These are phyloP conservation scores for Pichia exigua DNA, from an alignment of 805 yeast genomes.

Conservation along the genomic window DNA sequence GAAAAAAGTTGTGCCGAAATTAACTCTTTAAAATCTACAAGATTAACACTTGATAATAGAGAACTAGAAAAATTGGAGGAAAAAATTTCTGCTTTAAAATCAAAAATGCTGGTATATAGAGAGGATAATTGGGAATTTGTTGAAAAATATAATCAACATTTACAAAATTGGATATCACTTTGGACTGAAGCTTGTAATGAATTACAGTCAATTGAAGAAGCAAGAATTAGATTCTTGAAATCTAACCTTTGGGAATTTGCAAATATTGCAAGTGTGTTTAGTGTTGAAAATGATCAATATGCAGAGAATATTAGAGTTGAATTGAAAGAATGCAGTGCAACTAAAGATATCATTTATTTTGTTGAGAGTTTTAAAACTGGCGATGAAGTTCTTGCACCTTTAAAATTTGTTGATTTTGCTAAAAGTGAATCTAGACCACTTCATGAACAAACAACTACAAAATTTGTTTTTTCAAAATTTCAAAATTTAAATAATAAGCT, in stretches of 20 bases:
- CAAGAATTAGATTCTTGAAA: constrained; percentile 61
- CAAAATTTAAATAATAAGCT: constrained; percentile 10
- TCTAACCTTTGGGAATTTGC: constrained; percentile 72
- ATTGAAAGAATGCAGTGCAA: constrained; percentile 61
- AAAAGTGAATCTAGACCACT: constrained; percentile 19
- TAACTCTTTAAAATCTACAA: constrained; percentile 52
- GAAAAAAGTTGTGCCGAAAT: constrained; percentile 51
- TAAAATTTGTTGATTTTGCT: constrained; percentile 55
- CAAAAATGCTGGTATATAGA: constrained; percentile 34
- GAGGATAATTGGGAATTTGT: constrained; percentile 53
- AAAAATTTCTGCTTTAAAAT: constrained; percentile 44
- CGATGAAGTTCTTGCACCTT: constrained; percentile 46
- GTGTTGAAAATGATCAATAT: constrained; percentile 71
- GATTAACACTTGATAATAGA: constrained; percentile 62
- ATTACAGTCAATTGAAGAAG: constrained; percentile 63
- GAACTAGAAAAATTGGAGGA: constrained; percentile 56
- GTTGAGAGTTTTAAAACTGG: constrained; percentile 58
- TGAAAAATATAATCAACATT: constrained; percentile 44
- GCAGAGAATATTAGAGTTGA: constrained; percentile 63
- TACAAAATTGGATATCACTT: constrained; percentile 60
- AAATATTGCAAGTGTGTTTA: constrained; percentile 63
- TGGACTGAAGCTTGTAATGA: constrained; percentile 61
- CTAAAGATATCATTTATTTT: constrained; percentile 48
- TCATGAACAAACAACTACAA: constrained; percentile 1
- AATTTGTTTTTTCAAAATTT: constrained; percentile 14